These are phyloP conservation scores for Fusarium caatingaense DNA, from an alignment of 2,329 filamentous ascomycete genomes.

Conservation along the genomic window DNA sequence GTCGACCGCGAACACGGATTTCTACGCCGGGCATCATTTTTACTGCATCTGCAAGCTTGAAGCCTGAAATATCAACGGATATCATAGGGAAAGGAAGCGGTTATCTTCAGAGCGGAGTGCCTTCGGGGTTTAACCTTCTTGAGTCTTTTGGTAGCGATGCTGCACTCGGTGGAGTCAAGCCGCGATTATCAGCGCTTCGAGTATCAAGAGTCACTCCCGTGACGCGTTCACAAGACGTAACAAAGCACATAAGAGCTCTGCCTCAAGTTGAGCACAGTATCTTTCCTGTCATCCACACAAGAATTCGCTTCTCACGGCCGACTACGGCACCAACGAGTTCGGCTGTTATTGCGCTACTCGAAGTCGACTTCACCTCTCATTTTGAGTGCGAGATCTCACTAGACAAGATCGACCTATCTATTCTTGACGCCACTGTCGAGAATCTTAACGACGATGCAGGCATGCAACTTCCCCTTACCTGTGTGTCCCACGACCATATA, in stretches of 20 bases:
- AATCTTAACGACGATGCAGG: slow-evolving; percentile 65
- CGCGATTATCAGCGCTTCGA: slow-evolving; percentile 77
- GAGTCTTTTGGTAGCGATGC: slow-evolving; percentile 77
- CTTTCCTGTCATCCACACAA: slow-evolving; percentile 76
- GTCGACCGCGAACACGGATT: slow-evolving; percentile 71
- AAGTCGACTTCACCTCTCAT: slow-evolving; percentile 78
- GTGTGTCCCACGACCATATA: slow-evolving; percentile 78
- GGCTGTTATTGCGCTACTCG: slow-evolving; percentile 75
- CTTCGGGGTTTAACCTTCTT: slow-evolving; percentile 80
- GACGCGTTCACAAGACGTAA: slow-evolving; percentile 69
- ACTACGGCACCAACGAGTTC: slow-evolving; percentile 67
- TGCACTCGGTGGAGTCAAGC: slow-evolving; percentile 68
- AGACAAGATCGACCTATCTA: slow-evolving; percentile 66
- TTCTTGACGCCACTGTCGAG: slow-evolving; percentile 69
- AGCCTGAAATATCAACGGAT: slow-evolving; percentile 56
- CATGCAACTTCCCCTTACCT: slow-evolving; percentile 65
- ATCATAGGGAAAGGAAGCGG: slow-evolving; percentile 58
- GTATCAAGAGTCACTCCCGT: slow-evolving; percentile 80
- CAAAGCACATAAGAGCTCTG: slow-evolving; percentile 72
- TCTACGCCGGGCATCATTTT: slow-evolving; percentile 76
- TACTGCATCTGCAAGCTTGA: slow-evolving; percentile 69
- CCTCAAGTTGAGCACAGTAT: slow-evolving; percentile 72
- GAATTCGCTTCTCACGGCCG: slow-evolving; percentile 77
- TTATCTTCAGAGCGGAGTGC: slow-evolving; percentile 76
- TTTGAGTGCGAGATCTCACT: slow-evolving; percentile 75